Evolutionary conservation across 2,329 filamentous ascomycete species (phyloP).

Genomic region (Fusarium sp.): DNA sequence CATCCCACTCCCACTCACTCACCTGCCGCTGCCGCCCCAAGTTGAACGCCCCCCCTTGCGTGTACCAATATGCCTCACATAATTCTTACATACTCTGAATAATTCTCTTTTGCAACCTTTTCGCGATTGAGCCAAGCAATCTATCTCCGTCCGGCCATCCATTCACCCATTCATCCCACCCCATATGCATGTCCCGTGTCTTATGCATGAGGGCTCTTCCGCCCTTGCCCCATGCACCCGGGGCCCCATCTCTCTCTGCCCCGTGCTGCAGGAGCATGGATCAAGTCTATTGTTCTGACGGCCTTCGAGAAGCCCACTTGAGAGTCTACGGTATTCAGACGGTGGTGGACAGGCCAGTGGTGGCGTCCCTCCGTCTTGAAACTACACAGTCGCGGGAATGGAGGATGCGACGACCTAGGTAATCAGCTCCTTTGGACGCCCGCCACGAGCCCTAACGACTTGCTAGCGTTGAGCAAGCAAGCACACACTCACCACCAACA

Average conservation of each 20-base stretch:
- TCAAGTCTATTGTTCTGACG: constrained; percentile 41
- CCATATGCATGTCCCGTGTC: constrained; percentile 10
- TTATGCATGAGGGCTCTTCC: constrained; percentile 26
- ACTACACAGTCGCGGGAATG: constrained; percentile 16
- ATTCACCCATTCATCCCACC: constrained; percentile 5
- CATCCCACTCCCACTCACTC: neutral
- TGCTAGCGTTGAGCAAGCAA: constrained; percentile 14
- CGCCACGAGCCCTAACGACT: constrained; percentile 5
- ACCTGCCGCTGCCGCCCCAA: constrained; percentile 11
- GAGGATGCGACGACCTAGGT: constrained; percentile 3
- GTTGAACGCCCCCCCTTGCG: constrained; percentile 10
- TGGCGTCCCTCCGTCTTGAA: constrained; percentile 26
- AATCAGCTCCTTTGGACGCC: neutral
- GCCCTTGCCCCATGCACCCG: constrained; percentile 37
- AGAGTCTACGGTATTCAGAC: constrained; percentile 2
- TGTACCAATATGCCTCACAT: constrained; percentile 19
- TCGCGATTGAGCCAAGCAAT: neutral
- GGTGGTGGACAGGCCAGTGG: constrained; percentile 1
- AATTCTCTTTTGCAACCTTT: constrained; percentile 6
- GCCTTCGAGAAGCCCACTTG: constrained; percentile 45
- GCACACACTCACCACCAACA: constrained; percentile 7
- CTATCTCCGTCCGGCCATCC: neutral
- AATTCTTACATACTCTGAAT: constrained; percentile 18
- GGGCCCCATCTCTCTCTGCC: constrained; percentile 40
- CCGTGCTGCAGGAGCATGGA: constrained; percentile 42